Conservation (phyloP, 768 basidiomycete genomes). For the Royoungia palumana region DNA sequence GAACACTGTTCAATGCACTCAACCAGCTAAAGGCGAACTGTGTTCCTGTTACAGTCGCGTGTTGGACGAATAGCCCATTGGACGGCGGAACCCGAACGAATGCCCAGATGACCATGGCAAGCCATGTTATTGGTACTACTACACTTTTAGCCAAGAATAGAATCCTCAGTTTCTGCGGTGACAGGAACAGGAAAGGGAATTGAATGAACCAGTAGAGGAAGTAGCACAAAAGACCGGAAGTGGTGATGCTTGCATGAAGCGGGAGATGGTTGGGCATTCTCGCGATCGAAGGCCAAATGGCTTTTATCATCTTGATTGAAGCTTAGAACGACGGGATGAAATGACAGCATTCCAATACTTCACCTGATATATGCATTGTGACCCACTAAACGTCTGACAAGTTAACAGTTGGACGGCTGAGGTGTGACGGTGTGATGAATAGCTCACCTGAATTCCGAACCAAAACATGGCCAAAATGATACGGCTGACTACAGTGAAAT, state of each 20-base stretch:
- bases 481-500: constrained; percentile 79
- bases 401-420: neutral
- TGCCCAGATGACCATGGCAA: constrained; percentile 78
- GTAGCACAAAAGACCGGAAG: constrained; percentile 69
- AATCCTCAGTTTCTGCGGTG: constrained; percentile 75
- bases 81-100: constrained; percentile 61
- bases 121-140: constrained; percentile 60
- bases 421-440: neutral
- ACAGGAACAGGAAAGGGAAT: constrained; percentile 70
- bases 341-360: neutral
- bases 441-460: constrained; percentile 65
- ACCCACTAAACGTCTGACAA: constrained; percentile 52
- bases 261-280: constrained; percentile 64
- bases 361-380: constrained; percentile 69
- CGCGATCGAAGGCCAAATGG: constrained; percentile 75
- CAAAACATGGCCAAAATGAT: constrained; percentile 79
- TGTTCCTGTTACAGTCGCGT: constrained; percentile 51
- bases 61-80: constrained; percentile 55
- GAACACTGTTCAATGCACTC: constrained; percentile 67
- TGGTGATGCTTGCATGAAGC: constrained; percentile 56
- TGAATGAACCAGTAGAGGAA: constrained; percentile 77
- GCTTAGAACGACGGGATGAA: neutral
- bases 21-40: constrained; percentile 74
- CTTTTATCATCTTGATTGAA: constrained; percentile 58
- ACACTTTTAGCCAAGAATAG: constrained; percentile 70